Base-by-base conservation (phyloP, 2,329 filamentous ascomycete species). In the Trichoderma hamatum region DNA sequence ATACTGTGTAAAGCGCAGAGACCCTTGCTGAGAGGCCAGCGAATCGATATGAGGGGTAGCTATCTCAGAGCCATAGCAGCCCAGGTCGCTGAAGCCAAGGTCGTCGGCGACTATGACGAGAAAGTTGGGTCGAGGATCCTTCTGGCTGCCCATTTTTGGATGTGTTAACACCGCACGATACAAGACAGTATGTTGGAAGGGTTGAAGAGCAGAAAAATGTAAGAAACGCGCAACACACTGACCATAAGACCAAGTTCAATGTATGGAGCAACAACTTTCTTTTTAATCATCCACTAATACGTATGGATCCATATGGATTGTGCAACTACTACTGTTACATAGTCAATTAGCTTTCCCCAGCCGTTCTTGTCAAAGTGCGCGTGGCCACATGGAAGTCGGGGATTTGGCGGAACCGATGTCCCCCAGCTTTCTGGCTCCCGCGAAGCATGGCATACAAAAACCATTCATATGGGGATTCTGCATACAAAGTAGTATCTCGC, bases 1-100 rank as follows among this genome's bases (percentile, higher is more conserved):
- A 76, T 89, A 90, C 72, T 89, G 86, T 0, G 87, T 90, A 73
- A 90, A 88, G 5, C 87, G 54, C 39, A 67, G 84, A 34, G 87
- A 84, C 67, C 76, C 76, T 11, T 71, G 72, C 56, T 77, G 75
- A 16, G 85, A 49, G 36, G 64, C 82, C 1, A 78, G 71, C 21
- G 63, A 69, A 46, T 77, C 73, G 19, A 79, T 74, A 11, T 77
- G 73, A 6, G 78, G 76, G 0, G 78, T 79, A 19, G 72, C 61
- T 59, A 79, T 79, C 65, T 79, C 78, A n/a, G 72, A 73, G 64
- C 77, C 76, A 51, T 75, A 79, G 63, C 74, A 75, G 10, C 73
- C 72, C 21, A 74, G 70, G 67, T 79, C 78, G 55, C 73, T 75
- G 70, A 77, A 79, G 49, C 77, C 77, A 4, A 79, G 73, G 68